Percentiles rank a stretch among this genome's conserved stretches.
Evolutionary conservation across 1,284 basidiomycete species (phyloP).

Genomic region (Porogramme epimiltina): DNA sequence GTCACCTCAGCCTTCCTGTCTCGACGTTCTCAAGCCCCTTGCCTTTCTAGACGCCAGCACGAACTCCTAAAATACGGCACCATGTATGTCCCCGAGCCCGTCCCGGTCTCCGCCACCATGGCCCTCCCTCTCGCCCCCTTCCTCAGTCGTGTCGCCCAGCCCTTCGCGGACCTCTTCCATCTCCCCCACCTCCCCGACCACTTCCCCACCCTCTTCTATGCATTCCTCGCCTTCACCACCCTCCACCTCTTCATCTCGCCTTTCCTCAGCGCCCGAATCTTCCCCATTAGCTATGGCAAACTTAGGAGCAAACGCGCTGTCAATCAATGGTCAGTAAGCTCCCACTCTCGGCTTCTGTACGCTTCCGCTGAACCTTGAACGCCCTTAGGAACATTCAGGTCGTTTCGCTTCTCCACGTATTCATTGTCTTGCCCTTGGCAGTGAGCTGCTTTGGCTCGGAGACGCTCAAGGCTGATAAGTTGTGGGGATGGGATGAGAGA

Average conservation of each 20-base stretch:
- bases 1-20: conserved; percentile 1
- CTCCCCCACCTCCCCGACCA: conserved; percentile 55
- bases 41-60: conserved; percentile 13
- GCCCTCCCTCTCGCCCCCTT: conserved; percentile 21
- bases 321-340: conserved; percentile 57
- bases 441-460: conserved; percentile 42
- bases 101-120: conserved; percentile 8
- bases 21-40: conserved; percentile 11
- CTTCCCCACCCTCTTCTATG: conserved; percentile 66
- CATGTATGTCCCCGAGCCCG: conserved; percentile 15
- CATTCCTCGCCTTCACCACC: conserved; percentile 49
- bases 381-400: conserved; percentile 45
- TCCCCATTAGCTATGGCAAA: conserved; percentile 41
- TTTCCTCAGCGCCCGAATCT: conserved; percentile 41
- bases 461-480: conserved; percentile 46
- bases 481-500: conserved; percentile 57
- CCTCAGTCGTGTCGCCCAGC: conserved; percentile 23
- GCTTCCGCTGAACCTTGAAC: not conserved
- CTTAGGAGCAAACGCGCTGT: conserved; percentile 41
- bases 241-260: conserved; percentile 57
- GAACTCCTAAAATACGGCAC: conserved; percentile 10
- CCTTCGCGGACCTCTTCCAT: conserved; percentile 25
- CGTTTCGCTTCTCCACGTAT: conserved; percentile 56
- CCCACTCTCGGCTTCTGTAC: not conserved
- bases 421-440: conserved; percentile 53